Evolutionary conservation across 345 rosid species (phyloP).

Genomic region (Lepidium sativum): DNA sequence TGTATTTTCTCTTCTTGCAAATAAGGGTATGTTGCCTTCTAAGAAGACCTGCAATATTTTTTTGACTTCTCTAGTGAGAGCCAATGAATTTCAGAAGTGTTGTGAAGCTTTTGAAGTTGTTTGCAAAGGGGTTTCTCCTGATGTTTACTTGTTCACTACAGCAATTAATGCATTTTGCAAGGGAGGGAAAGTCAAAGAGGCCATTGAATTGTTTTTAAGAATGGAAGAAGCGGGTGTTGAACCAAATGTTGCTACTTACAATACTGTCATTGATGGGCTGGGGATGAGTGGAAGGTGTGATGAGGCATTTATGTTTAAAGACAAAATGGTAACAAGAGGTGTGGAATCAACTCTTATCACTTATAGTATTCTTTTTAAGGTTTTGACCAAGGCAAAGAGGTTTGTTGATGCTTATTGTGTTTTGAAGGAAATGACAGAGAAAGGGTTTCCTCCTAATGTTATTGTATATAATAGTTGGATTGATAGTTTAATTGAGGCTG

Average conservation of each 20-base stretch:
- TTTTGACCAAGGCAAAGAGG: conserved; percentile 52
- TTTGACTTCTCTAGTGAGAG: conserved; percentile 55
- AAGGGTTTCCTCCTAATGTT: conserved; percentile 49
- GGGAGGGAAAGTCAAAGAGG: conserved; percentile 48
- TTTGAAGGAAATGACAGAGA: conserved; percentile 49
- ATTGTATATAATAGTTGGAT: conserved; percentile 64
- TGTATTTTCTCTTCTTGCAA: conserved; percentile 36
- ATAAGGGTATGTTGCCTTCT: conserved; percentile 52
- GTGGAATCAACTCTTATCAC: conserved; percentile 53
- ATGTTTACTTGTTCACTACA: conserved; percentile 63
- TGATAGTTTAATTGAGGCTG: conserved; percentile 52
- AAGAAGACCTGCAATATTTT: conserved; percentile 50
- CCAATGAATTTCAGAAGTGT: conserved; percentile 43
- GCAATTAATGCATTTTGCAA: conserved; percentile 55
- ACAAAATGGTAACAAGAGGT: conserved; percentile 43
- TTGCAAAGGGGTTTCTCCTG: conserved; percentile 40
- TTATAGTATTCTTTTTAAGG: conserved; percentile 57
- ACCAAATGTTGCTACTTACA: conserved; percentile 65
- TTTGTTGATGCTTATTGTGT: conserved; percentile 50
- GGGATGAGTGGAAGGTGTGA: conserved; percentile 51
- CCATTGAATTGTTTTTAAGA: conserved; percentile 35
- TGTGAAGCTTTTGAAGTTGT: conserved; percentile 42
- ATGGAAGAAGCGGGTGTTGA: conserved; percentile 48
- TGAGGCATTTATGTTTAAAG: conserved; percentile 51
- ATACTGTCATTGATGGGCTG: conserved; percentile 62